These are phyloP conservation scores for Ophiostoma novo-ulmi DNA, from an alignment of 2,329 filamentous ascomycete species.

Conservation along the genomic window DNA sequence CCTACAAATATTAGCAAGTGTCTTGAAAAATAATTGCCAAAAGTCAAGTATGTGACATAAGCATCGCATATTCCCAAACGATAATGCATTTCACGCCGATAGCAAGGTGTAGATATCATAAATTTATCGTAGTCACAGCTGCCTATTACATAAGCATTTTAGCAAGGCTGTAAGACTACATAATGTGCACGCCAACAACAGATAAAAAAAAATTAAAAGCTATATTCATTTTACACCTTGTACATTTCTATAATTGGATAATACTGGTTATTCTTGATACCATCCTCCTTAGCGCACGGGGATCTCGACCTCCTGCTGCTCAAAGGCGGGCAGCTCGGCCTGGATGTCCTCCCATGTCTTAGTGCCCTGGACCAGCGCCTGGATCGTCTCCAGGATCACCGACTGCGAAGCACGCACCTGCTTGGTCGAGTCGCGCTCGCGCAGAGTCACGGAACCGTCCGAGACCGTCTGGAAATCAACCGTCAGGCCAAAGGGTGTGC, in stretches of 20 bases:
- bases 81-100: too few relatives aligned
- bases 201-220: not conserved
- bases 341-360: constrained; percentile 66
- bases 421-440: constrained; percentile 84
- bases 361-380: constrained; percentile 42
- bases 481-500: constrained; percentile 88
- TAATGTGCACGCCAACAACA: not conserved
- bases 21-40: too few relatives aligned
- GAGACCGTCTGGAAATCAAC: constrained; percentile 93
- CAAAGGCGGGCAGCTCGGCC: constrained; percentile 75
- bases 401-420: constrained; percentile 82
- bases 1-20: too few relatives aligned
- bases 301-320: constrained; percentile 59
- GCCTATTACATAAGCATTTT: not conserved
- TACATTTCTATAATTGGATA: not conserved
- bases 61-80: too few relatives aligned
- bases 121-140: not conserved
- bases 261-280: not conserved
- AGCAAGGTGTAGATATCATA: too few relatives aligned
- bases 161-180: too few relatives aligned
- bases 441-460: constrained; percentile 78
- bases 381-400: constrained; percentile 72
- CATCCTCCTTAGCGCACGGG: constrained; percentile 19
- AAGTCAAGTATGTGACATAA: too few relatives aligned
- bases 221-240: not conserved